Base-by-base conservation (phyloP, 495 filamentous ascomycete species). In the Penicillium turbatum region DNA sequence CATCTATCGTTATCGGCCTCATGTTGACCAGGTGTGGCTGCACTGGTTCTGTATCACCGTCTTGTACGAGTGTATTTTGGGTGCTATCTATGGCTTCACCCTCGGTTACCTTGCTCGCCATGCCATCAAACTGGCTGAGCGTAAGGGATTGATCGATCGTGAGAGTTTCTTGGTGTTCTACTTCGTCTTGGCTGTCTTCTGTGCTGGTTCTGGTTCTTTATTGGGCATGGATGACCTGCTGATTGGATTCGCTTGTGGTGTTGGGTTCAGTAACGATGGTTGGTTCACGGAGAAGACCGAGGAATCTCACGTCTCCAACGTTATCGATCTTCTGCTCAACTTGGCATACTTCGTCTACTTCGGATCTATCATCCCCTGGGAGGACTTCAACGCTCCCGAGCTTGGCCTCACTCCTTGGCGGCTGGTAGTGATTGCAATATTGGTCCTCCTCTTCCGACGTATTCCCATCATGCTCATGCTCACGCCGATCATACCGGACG, bases 261-360 rank as follows among this genome's bases (percentile, higher is more conserved):
- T 97, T 21, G 95, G 93, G 21, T 99, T 99, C 76, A 95, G 90
- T 59, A 97, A 99, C 64, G 95, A 97, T 65, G 95, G 95, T 48
- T 99, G 95, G 95, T 99, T 97, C 64, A 89, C 87, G 10, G 88
- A 97, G 64, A 96, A 97, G 76, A 99, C 95, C 0, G 95, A 99
- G 65, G 95, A 99, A 62, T 89, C 95, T 1, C 92, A 97, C 65
- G 95, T 99, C 19, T 97, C 93, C 65, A 97, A 97, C 82, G 95
- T 99, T 70, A 97, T 99, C 66, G 95, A 99, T 77, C 70, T 99
- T 59, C 72, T 99, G 50, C 82, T 99, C 72, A 99, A 99, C 70
- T 81, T 97, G 82, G 85, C 92, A 5, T 97, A 97, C 66, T 97
- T 99, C 64, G 92, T 99, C 60, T 99, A 92, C 62, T 86, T 99